These are phyloP conservation scores for Edaphochlamys debaryana DNA, from an alignment of 139 green algal species.

Conservation along the genomic window DNA sequence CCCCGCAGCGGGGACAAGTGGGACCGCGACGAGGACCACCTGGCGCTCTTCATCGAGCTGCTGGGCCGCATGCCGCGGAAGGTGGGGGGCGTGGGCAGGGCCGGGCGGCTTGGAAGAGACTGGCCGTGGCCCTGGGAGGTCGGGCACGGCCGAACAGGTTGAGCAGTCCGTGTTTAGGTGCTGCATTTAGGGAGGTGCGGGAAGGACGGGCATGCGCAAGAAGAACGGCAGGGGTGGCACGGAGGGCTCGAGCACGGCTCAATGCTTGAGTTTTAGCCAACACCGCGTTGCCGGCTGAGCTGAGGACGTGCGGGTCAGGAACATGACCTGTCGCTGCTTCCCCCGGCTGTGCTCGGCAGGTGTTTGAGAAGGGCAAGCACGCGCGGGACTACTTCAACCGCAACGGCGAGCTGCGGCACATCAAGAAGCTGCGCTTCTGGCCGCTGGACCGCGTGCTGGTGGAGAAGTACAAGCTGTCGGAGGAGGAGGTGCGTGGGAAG, in stretches of 20 bases:
- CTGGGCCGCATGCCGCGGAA: slow-evolving; percentile 86
- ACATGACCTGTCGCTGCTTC: too few species aligned
- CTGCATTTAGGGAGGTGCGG: too few species aligned
- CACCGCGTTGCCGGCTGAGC: too few species aligned
- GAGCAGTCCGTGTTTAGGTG: too few species aligned
- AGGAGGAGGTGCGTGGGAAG: slow-evolving; percentile 81
- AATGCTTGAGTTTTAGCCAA: too few species aligned
- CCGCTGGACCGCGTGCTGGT: slow-evolving; percentile 88
- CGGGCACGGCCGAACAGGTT: too few species aligned
- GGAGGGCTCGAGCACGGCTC: too few species aligned
- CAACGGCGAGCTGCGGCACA: slow-evolving; percentile 91
- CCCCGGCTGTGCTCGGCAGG: too few species aligned
- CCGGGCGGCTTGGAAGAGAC: slow-evolving; percentile 2
- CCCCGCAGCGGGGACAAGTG: slow-evolving; percentile 76
- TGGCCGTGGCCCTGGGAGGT: too few species aligned
- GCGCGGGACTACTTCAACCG: slow-evolving; percentile 92
- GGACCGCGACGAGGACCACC: slow-evolving; percentile 96
- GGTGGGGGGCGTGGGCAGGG: slow-evolving; percentile 12
- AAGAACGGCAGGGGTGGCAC: too few species aligned
- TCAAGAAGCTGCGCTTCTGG: slow-evolving; percentile 93
- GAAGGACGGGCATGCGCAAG: too few species aligned
- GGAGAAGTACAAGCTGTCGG: slow-evolving; percentile 93
- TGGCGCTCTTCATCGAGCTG: slow-evolving; percentile 98
- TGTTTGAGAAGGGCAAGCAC: slow-evolving; percentile 81
- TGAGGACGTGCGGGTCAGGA: too few species aligned